Evolutionary conservation across 2,329 filamentous ascomycete species (phyloP).

Genomic region (Aspergillus chevalieri): DNA sequence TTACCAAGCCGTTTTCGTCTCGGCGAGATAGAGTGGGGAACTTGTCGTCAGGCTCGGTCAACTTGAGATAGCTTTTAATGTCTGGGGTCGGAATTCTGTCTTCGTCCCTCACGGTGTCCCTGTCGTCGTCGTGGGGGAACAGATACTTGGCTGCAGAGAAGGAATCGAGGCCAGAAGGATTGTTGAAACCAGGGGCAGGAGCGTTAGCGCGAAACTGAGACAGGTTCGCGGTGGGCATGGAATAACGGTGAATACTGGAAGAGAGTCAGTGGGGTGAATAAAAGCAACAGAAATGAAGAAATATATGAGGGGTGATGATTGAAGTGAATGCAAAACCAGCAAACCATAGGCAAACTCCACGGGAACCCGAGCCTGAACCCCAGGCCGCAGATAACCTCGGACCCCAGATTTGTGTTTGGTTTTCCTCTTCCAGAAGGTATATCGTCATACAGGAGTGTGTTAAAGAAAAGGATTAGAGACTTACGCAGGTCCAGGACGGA

Average conservation of each 20-base stretch:
- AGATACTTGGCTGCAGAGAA: constrained; percentile 81
- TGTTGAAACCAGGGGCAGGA: constrained; percentile 20
- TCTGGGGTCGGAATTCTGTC: constrained; percentile 55
- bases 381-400: too few relatives aligned
- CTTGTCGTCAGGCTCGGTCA: constrained; percentile 70
- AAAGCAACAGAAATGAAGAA: neutral
- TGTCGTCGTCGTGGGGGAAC: constrained; percentile 76
- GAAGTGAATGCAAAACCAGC: neutral
- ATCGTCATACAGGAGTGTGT: neutral
- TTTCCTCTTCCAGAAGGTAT: neutral
- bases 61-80: constrained; percentile 62
- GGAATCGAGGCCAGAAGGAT: constrained; percentile 59
- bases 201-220: constrained; percentile 26
- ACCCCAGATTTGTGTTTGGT: too few relatives aligned
- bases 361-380: too few relatives aligned
- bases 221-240: constrained; percentile 68
- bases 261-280: constrained; percentile 7
- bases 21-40: constrained; percentile 63
- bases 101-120: constrained; percentile 38
- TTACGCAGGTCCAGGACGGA: constrained; percentile 72
- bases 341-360: too few relatives aligned
- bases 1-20: constrained; percentile 52
- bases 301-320: neutral
- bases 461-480: constrained; percentile 36
- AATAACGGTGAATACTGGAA: constrained; percentile 75